A percentile compares a stretch with the other conserved stretches of the same genome.
These are phyloP conservation scores for Ogataea polymorpha DNA, from an alignment of 805 yeast species.

Conservation along the genomic window DNA sequence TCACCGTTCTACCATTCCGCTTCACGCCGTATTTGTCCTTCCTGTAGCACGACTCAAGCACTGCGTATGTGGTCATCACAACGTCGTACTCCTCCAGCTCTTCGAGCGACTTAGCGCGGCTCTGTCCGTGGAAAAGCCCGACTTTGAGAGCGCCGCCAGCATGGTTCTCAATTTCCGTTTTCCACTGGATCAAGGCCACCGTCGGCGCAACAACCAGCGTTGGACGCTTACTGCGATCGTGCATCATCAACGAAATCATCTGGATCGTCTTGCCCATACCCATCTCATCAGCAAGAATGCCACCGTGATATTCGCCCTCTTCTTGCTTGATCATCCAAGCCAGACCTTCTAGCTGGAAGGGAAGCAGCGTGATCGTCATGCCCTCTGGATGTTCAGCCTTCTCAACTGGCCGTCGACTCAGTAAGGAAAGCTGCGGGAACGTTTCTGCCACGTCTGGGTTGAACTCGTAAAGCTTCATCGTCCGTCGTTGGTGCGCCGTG, in stretches of 20 bases:
- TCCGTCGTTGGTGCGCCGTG: constrained; percentile 67
- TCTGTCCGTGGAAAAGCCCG: constrained; percentile 82
- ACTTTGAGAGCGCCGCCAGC: constrained; percentile 69
- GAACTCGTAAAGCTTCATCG: constrained; percentile 60
- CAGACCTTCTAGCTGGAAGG: constrained; percentile 92
- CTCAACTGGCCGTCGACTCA: constrained; percentile 46
- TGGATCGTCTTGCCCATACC: constrained; percentile 99
- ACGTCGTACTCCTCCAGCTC: constrained; percentile 71
- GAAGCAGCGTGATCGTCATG: constrained; percentile 69
- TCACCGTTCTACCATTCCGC: constrained; percentile 64
- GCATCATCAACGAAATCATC: constrained; percentile 82
- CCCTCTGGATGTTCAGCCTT: constrained; percentile 74
- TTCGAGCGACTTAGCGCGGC: constrained; percentile 54
- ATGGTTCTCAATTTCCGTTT: constrained; percentile 83
- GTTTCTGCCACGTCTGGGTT: constrained; percentile 79
- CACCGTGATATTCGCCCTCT: constrained; percentile 75
- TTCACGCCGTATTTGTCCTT: constrained; percentile 82
- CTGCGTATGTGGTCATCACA: constrained; percentile 87
- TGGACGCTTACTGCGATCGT: constrained; percentile 64
- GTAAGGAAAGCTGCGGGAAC: constrained; percentile 58
- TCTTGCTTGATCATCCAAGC: constrained; percentile 88
- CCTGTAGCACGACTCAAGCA: constrained; percentile 80
- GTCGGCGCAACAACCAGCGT: constrained; percentile 95
- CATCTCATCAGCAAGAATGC: constrained; percentile 97
- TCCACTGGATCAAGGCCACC: constrained; percentile 99